Evolutionary conservation across 495 filamentous ascomycete species (phyloP), one percentile per base, ranked within the genome.

Genomic region (Talaromyces thailandensis): DNA sequence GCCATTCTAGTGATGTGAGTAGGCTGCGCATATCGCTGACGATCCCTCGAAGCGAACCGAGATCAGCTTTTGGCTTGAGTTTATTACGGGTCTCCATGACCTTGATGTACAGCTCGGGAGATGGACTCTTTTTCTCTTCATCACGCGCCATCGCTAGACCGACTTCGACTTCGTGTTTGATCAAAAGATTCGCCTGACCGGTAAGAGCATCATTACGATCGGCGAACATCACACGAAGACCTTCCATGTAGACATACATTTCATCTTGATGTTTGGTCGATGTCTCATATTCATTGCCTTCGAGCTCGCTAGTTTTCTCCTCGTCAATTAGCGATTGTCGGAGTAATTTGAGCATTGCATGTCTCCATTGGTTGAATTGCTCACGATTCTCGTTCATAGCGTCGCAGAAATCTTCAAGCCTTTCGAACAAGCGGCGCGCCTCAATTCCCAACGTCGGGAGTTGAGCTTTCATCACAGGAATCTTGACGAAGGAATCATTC

Each of bases 271-370:
- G 80, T 70, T 89, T 90, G 0, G 89, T 93, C 2, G 93, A 94
- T 16, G 87, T 82, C 63, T 92, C 90, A 64, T 94, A 95, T 70
- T 97, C 93, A 24, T 96, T 84, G 35, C 94, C 93, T 43, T 92
- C 89, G 1, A 86, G 81, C 74, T 94, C 89, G 35, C 69, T 69
- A 7, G 80, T 75, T 14, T 81, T 82, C 56, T 95, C 91, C 66
- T 92, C 84, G 65, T 97, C 94, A 24, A 98, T 88, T 6, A 98
- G 79, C 0, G 89, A 83, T 51, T 85, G 79, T 1, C 86, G 73
- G 2, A 97, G 79, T 21, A 93, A 80, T 56, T 88, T 76, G 32
- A 89, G 79, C 64, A 92, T 83, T 24, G 82, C 75, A 26, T 86
- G 79, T 29, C 92, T 81, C 90, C 89, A 96, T 62, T 88, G 76